Conservation (phyloP, 106 monocot species). For the Platanthera zijinensis region DNA sequence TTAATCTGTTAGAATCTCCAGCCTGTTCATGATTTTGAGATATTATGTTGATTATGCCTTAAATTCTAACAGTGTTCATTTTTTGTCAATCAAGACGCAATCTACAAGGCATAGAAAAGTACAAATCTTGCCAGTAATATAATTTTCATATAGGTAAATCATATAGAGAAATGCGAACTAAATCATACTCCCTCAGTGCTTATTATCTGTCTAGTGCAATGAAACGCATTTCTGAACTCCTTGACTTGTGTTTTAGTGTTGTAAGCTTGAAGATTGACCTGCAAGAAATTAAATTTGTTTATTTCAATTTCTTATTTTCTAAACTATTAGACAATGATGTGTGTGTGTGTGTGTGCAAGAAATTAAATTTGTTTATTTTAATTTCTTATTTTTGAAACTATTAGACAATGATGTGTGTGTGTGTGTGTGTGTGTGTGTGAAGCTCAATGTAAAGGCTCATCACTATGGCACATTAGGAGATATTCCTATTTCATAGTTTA, state of each 20-base stretch:
- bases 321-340: too few relatives aligned
- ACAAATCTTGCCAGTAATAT: background rate
- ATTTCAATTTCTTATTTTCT: background rate
- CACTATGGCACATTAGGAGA: too few relatives aligned
- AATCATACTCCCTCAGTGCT: conserved; percentile 77
- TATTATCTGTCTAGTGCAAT: conserved; percentile 68
- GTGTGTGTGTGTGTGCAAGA: conserved; percentile 10
- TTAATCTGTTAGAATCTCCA: too few relatives aligned
- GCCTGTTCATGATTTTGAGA: too few relatives aligned
- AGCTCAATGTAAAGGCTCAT: too few relatives aligned
- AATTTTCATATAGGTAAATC: background rate
- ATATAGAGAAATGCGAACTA: background rate
- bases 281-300: conserved; percentile 3
- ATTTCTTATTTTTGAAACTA: background rate
- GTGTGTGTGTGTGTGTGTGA: too few relatives aligned
- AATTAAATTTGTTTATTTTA: background rate
- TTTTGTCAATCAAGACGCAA: background rate
- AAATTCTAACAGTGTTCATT: background rate
- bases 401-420: too few relatives aligned
- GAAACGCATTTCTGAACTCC: conserved; percentile 81
- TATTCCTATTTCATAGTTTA: too few relatives aligned
- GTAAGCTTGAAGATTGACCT: conserved; percentile 93
- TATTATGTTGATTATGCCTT: too few relatives aligned
- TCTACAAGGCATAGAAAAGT: background rate
- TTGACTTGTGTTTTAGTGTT: conserved; percentile 76